Conservation (phyloP, 2,329 filamentous ascomycete genomes). For the Ophiostoma montium region DNA sequence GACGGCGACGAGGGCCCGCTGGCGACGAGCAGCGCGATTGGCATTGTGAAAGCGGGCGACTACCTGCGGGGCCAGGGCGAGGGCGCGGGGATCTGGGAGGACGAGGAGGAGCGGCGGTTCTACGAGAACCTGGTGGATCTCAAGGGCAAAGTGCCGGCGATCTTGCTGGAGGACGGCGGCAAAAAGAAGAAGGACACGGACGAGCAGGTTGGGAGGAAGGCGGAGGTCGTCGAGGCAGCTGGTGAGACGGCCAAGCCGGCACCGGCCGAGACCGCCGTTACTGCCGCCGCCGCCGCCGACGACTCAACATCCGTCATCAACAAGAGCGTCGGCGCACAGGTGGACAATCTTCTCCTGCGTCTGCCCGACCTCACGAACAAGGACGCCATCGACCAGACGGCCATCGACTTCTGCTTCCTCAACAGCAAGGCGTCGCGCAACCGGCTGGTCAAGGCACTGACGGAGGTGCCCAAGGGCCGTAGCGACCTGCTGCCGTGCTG, state of each 20-base stretch:
- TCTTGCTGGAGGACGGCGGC: conserved; percentile 84
- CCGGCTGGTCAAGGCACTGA: conserved; percentile 78
- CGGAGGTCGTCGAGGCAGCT: conserved; percentile 22
- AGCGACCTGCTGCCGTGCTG: conserved; percentile 84
- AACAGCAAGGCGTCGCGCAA: conserved; percentile 98
- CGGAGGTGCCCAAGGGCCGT: conserved; percentile 87
- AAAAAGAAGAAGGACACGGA: conserved; percentile 88
- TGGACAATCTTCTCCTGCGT: conserved; percentile 75
- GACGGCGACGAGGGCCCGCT: conserved; percentile 61
- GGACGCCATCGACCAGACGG: conserved; percentile 79
- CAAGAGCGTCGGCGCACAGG: conserved; percentile 93
- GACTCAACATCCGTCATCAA: conserved; percentile 90
- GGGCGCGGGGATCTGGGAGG: conserved; percentile 92
- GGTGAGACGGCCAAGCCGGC: conserved; percentile 27
- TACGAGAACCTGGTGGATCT: conserved; percentile 95
- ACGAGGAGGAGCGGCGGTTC: conserved; percentile 93
- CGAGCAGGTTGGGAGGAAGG: conserved; percentile 62
- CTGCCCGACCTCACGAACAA: conserved; percentile 88
- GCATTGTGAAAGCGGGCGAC: conserved; percentile 84
- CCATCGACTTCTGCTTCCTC: conserved; percentile 93
- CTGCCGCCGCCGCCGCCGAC: conserved; percentile 43
- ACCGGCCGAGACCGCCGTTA: conserved; percentile 28
- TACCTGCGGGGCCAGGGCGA: conserved; percentile 84
- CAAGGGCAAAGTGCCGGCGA: conserved; percentile 87
- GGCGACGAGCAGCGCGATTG: conserved; percentile 60